Percentiles rank a stretch among this genome's conserved stretches.
phyloP scores from a whole-genome alignment of 2,329 filamentous ascomycete species.

The Aspergillus piperis region DNA sequence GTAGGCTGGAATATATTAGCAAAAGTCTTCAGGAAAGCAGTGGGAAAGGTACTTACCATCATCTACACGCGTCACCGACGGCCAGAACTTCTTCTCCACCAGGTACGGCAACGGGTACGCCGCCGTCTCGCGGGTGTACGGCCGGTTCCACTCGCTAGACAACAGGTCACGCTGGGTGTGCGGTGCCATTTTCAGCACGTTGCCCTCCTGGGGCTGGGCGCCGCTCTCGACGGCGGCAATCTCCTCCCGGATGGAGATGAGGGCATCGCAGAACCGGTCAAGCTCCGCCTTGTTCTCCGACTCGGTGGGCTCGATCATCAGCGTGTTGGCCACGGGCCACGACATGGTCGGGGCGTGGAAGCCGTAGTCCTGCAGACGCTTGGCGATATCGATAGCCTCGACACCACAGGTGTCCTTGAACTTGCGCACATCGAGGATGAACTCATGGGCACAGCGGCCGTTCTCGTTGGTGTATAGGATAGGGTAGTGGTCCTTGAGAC shows the following conservation, averaged over 20 bases:
- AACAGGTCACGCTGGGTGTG: conserved; percentile 83
- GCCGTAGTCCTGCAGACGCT: conserved; percentile 94
- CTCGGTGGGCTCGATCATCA: conserved; percentile 98
- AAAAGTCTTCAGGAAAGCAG: background rate
- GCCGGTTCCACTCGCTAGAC: conserved; percentile 73
- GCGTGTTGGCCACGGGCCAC: conserved; percentile 90
- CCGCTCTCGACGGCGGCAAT: conserved; percentile 83
- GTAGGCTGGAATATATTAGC: conserved; percentile 61
- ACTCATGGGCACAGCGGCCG: conserved; percentile 91
- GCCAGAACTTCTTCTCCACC: conserved; percentile 98
- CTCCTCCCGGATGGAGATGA: conserved; percentile 83
- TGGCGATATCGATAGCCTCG: conserved; percentile 93
- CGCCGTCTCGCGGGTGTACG: conserved; percentile 77
- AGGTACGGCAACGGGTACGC: conserved; percentile 83
- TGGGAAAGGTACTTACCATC: conserved; percentile 67
- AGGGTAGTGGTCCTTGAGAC: conserved; percentile 79
- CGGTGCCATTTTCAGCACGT: conserved; percentile 86
- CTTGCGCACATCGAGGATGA: conserved; percentile 84
- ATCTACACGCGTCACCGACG: conserved; percentile 79
- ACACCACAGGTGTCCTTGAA: conserved; percentile 82
- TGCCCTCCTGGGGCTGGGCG: conserved; percentile 69
- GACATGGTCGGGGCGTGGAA: conserved; percentile 98
- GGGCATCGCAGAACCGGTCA: conserved; percentile 86
- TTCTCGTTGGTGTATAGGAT: conserved; percentile 93
- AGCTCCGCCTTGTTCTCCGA: conserved; percentile 90